Conservation (phyloP, 768 basidiomycete species). For the Tephrocybe sp. region DNA sequence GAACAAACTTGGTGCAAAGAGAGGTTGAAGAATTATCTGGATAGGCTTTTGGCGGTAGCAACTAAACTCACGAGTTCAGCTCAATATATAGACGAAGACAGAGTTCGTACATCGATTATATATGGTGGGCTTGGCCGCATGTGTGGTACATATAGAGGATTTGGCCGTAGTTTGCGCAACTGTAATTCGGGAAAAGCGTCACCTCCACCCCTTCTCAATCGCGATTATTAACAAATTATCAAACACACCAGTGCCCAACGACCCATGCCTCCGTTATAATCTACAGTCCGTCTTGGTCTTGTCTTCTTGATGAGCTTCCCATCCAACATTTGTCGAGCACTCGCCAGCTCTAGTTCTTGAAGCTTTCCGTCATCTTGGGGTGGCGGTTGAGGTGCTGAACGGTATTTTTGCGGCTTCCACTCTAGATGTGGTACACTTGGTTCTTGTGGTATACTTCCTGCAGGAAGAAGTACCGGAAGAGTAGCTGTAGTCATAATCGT, state of each 20-base stretch:
- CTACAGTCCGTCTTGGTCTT: constrained; percentile 90
- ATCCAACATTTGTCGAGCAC: constrained; percentile 68
- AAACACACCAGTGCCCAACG: constrained; percentile 78
- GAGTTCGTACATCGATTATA: constrained; percentile 76
- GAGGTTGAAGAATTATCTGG: constrained; percentile 90
- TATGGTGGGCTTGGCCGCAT: constrained; percentile 86
- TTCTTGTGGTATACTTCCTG: constrained; percentile 34
- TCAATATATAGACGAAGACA: constrained; percentile 20
- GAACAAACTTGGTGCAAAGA: constrained; percentile 94
- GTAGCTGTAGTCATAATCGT: constrained; percentile 14
- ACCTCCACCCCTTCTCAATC: neutral
- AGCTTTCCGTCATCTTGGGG: constrained; percentile 74
- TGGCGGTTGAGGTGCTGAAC: constrained; percentile 75
- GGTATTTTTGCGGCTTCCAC: constrained; percentile 77
- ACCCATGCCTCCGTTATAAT: constrained; percentile 88
- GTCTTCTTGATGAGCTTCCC: constrained; percentile 89
- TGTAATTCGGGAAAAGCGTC: constrained; percentile 26
- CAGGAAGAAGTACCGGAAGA: constrained; percentile 60
- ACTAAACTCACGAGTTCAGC: constrained; percentile 42
- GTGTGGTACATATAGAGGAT: constrained; percentile 70
- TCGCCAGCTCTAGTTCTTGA: constrained; percentile 79
- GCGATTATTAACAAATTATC: neutral
- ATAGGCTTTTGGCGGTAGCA: constrained; percentile 94
- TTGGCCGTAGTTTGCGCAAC: constrained; percentile 79
- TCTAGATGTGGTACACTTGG: constrained; percentile 45